phyloP scores from a whole-genome alignment of 2,329 filamentous ascomycete genomes.

The Tolypocladium nubicola region DNA sequence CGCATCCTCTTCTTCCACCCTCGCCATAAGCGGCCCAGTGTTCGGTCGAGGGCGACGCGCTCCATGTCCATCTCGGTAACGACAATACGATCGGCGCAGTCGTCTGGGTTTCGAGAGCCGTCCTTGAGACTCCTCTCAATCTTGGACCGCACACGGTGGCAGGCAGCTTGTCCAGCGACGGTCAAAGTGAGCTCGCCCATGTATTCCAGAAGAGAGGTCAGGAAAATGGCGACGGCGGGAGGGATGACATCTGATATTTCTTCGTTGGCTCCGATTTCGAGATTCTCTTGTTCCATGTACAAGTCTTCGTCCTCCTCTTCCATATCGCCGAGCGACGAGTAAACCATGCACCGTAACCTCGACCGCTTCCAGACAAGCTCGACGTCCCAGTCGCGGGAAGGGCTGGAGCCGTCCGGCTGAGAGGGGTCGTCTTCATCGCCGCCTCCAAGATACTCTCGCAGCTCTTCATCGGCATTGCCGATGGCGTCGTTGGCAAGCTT shows the following conservation, averaged over 20 bases:
- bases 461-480: conserved; percentile 71
- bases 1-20: conserved; percentile 86
- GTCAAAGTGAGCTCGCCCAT: conserved; percentile 85
- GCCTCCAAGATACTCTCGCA: conserved; percentile 77
- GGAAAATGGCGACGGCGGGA: conserved; percentile 86
- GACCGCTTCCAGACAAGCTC: conserved; percentile 91
- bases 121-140: conserved; percentile 50
- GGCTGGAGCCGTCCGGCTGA: conserved; percentile 38
- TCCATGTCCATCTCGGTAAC: conserved; percentile 90
- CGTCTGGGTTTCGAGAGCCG: conserved; percentile 31
- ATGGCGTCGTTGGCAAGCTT: conserved; percentile 81
- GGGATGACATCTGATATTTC: conserved; percentile 62
- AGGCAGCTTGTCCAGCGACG: conserved; percentile 78
- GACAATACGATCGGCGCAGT: conserved; percentile 56
- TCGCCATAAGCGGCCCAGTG: conserved; percentile 82
- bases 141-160: conserved; percentile 50
- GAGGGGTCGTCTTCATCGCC: conserved; percentile 63
- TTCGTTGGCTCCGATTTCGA: conserved; percentile 48
- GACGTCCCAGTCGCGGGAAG: conserved; percentile 65
- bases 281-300: conserved; percentile 70
- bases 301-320: conserved; percentile 96
- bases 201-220: conserved; percentile 90
- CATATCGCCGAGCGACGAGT: conserved; percentile 90
- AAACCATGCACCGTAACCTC: conserved; percentile 92
- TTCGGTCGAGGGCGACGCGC: conserved; percentile 80